Percentiles rank a stretch among this genome's conserved stretches.
phyloP scores from a whole-genome alignment of 768 basidiomycete species.

The Tephrocybe sp. region DNA sequence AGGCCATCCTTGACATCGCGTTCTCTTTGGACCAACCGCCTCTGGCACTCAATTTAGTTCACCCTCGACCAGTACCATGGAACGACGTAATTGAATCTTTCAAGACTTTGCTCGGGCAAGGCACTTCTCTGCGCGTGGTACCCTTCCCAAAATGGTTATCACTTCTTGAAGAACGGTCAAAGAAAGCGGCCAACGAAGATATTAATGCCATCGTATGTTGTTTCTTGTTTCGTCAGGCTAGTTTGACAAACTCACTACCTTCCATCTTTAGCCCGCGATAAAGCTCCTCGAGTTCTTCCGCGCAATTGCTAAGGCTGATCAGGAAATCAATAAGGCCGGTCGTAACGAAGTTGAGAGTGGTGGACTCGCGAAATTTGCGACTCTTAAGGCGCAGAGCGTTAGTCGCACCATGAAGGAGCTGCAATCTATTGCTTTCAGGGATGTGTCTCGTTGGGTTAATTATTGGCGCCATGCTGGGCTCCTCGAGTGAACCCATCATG shows the following conservation, averaged over 20 bases:
- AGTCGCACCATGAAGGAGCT: conserved; percentile 15
- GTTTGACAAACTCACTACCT: background rate
- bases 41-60: conserved; percentile 34
- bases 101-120: background rate
- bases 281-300: conserved; percentile 36
- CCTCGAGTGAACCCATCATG: too few relatives aligned
- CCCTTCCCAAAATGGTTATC: conserved; percentile 19
- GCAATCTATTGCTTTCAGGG: conserved; percentile 2
- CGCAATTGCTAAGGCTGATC: conserved; percentile 21
- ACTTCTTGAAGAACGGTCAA: conserved; percentile 14
- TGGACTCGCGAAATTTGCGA: conserved; percentile 14
- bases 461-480: conserved; percentile 15
- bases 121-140: background rate
- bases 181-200: conserved; percentile 1
- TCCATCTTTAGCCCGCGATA: conserved; percentile 28
- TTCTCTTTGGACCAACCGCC: conserved; percentile 21
- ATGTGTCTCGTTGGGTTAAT: conserved; percentile 12
- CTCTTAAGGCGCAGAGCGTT: conserved; percentile 9
- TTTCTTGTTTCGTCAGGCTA: background rate
- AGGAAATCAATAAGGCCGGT: background rate
- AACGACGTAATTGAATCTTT: conserved; percentile 23
- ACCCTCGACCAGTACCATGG: conserved; percentile 38
- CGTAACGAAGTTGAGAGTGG: conserved; percentile 11
- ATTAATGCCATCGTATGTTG: conserved; percentile 8
- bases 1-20: conserved; percentile 28